phyloP scores from a whole-genome alignment of 1,139 yeast genomes.

The Saccharomyces hybrid region DNA sequence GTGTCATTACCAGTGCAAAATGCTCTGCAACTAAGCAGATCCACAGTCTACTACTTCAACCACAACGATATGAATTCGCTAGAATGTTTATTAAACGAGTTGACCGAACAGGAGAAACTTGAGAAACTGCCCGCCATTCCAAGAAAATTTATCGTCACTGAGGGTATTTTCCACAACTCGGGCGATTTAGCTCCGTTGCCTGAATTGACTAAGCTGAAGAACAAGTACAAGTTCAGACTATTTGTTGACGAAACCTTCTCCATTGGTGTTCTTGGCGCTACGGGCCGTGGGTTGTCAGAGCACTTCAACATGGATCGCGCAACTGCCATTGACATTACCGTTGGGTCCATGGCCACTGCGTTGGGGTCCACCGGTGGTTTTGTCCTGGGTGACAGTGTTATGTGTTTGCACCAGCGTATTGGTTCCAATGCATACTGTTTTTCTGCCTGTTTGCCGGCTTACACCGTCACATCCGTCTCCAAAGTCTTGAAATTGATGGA shows the following conservation, averaged over 20 bases:
- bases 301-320: conserved; percentile 56
- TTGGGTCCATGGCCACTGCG: conserved; percentile 78
- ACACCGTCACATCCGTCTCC: conserved; percentile 69
- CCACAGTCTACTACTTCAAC: conserved; percentile 73
- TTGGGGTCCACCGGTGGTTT: conserved; percentile 93
- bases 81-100: conserved; percentile 55
- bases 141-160: conserved; percentile 85
- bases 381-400: conserved; percentile 76
- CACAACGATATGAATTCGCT: conserved; percentile 85
- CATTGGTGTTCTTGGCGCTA: conserved; percentile 74
- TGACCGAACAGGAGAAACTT: conserved; percentile 54
- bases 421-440: conserved; percentile 86
- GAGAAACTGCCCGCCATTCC: conserved; percentile 61
- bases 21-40: conserved; percentile 79
- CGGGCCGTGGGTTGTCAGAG: conserved; percentile 84
- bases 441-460: conserved; percentile 93
- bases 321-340: conserved; percentile 59
- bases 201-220: conserved; percentile 64
- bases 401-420: conserved; percentile 89
- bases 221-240: conserved; percentile 74
- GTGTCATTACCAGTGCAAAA: conserved; percentile 76
- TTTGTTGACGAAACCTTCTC: conserved; percentile 84
- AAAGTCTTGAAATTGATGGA: conserved; percentile 47
- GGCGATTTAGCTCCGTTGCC: conserved; percentile 79
- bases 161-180: conserved; percentile 72